A percentile compares a stretch with the other conserved stretches of the same genome.
Conservation (phyloP, 2,329 filamentous ascomycete genomes). For the Cladosporium sp. region DNA sequence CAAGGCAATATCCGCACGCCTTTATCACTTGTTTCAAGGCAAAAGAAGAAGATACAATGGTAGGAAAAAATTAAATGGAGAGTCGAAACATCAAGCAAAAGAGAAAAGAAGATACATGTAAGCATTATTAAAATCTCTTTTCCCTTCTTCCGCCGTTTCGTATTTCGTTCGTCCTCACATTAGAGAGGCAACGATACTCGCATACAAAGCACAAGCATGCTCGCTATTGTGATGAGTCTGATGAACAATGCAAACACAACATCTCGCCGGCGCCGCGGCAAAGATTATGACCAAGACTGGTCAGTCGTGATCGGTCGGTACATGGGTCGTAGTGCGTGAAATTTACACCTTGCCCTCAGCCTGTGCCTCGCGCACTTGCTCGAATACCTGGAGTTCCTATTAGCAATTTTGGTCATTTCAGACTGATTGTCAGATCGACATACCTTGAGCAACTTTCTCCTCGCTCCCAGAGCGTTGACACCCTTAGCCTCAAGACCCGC, state of each 20-base stretch:
- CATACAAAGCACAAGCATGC: background rate
- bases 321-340: background rate
- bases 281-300: background rate
- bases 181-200: background rate
- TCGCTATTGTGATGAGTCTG: background rate
- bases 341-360: constrained; percentile 43
- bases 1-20: background rate
- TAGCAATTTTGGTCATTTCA: constrained; percentile 29
- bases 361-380: constrained; percentile 76
- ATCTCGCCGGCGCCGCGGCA: background rate
- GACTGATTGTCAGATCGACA: constrained; percentile 26
- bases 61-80: background rate
- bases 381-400: constrained; percentile 68
- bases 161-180: background rate
- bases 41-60: background rate
- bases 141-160: constrained; percentile 6
- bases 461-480: constrained; percentile 90
- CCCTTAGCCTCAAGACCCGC: constrained; percentile 89
- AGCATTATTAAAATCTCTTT: constrained; percentile 17
- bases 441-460: constrained; percentile 97
- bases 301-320: background rate
- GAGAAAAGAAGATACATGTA: constrained; percentile 15
- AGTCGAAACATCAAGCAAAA: background rate
- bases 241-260: constrained; percentile 3
- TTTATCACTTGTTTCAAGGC: background rate